Evolutionary conservation across 2,329 filamentous ascomycete genomes (phyloP), one percentile per base, ranked within the genome.

Genomic region (Periconia sp.): DNA sequence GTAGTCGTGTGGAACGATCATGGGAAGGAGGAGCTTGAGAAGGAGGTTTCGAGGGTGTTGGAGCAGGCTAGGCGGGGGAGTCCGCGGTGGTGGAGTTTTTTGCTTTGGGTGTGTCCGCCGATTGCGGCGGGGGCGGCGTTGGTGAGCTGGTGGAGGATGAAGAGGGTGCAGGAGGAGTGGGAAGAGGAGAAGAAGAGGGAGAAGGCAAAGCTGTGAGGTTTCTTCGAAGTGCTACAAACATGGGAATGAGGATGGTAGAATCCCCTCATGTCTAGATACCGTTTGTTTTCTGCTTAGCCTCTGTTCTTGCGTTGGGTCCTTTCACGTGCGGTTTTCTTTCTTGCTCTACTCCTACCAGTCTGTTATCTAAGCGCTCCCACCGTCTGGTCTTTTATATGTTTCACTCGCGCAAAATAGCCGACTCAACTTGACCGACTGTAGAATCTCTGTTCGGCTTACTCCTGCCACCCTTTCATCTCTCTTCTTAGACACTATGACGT

Each of bases 1-100:
- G 80, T 91, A 3, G 89, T 96, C 23, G 80, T 99, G 17, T 94
- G 89, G 89, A 99, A 99, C 72, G 92, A 97, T 72, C 83, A 82
- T 2, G 83, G 83, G 33, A 85, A 78, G 61, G 84, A 84, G 24
- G 83, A 90, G 50, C 69, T 99, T 62, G 80, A 82, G 69, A 69
- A 63, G 36, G 84, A 89, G 67, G 74, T 97, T 9, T 77, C 79
- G 37, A 75, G 73, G 46, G 87, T 85, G 6, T 83, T 97, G 74
- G 63, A 59, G 4, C 78, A 79, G 47, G 73, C 96, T 25, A 78
- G 76, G 59, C 74, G 61, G 32, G 71, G 73, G 13, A 94, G 87
- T 67, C 89, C 89, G 5, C 71, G 74, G 49, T 95, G 90, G 89
- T 97, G 94, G 92, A 83, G 83, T n/a, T 87, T 83, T 81, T 44